Conservation (phyloP, 768 basidiomycete genomes). For the Cystofilobasidium capitatum region DNA sequence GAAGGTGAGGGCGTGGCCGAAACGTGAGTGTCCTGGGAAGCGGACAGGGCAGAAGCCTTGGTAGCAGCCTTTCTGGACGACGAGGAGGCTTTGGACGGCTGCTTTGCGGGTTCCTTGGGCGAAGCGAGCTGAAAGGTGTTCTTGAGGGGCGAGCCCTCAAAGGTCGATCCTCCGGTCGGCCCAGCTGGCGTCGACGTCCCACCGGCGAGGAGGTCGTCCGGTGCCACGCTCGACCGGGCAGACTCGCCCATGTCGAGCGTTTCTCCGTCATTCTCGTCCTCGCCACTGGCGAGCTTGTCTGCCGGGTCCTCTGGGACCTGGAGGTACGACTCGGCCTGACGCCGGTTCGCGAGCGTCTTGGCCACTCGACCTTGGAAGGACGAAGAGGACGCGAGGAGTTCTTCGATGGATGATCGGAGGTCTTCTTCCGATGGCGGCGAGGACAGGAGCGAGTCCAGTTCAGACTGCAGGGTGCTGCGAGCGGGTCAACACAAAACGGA, state of each 20-base stretch:
- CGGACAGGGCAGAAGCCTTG: not conserved
- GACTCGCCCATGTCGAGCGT: not conserved
- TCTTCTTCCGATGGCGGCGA: not conserved
- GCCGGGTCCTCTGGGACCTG: not conserved
- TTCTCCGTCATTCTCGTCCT: not conserved
- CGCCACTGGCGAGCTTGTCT: not conserved
- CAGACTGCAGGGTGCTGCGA: not conserved
- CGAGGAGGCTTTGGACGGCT: not conserved
- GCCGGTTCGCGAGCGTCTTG: not conserved
- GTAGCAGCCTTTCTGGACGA: not conserved
- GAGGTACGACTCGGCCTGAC: not conserved
- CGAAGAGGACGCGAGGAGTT: not conserved
- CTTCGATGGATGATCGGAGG: not conserved
- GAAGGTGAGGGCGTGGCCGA: not conserved
- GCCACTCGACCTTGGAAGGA: not conserved
- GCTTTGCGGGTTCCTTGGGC: not conserved
- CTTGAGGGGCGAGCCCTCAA: slow-evolving; percentile 2
- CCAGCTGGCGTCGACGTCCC: not conserved
- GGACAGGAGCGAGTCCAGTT: not conserved
- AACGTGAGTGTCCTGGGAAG: slow-evolving; percentile 1
- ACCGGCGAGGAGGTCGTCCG: not conserved
- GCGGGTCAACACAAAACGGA: not conserved
- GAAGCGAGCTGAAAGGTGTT: not conserved
- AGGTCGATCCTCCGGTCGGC: no score
- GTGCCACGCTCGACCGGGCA: not conserved